These are phyloP conservation scores for Carex kokanica DNA, from an alignment of 176 grass and related monocot genomes.

Conservation along the genomic window DNA sequence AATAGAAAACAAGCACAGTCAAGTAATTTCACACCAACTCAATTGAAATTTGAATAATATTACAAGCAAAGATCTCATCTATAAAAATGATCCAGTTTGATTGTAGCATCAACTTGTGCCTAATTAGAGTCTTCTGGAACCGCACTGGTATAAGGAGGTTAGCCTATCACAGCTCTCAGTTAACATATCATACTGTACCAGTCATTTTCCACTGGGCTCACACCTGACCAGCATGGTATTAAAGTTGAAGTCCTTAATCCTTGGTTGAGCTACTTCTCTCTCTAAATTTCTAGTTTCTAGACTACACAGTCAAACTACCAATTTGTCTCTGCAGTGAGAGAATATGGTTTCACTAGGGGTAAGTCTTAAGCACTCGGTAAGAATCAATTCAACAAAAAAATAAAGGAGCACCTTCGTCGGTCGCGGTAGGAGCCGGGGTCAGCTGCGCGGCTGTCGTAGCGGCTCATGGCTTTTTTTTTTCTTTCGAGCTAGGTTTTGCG, in stretches of 20 bases:
- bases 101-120: background rate
- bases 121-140: background rate
- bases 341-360: background rate
- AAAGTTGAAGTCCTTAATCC: background rate
- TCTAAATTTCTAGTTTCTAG: background rate
- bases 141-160: background rate
- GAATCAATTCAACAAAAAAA: background rate
- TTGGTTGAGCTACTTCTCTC: background rate
- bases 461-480: conserved; percentile 48
- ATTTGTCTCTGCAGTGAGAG: background rate
- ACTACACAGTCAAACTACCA: background rate
- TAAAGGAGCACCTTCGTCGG: conserved; percentile 56
- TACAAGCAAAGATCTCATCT: background rate
- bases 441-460: conserved; percentile 71
- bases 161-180: background rate
- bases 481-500: background rate
- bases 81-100: background rate
- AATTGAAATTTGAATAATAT: background rate
- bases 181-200: background rate
- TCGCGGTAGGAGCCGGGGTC: conserved; percentile 85
- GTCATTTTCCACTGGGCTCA: background rate
- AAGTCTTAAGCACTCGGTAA: background rate
- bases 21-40: background rate
- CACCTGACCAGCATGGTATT: background rate
- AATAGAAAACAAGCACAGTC: background rate